A percentile compares a stretch with the other conserved stretches of the same genome.
These are phyloP conservation scores for Leccinellum luteum DNA, from an alignment of 768 basidiomycete species.

Conservation along the genomic window DNA sequence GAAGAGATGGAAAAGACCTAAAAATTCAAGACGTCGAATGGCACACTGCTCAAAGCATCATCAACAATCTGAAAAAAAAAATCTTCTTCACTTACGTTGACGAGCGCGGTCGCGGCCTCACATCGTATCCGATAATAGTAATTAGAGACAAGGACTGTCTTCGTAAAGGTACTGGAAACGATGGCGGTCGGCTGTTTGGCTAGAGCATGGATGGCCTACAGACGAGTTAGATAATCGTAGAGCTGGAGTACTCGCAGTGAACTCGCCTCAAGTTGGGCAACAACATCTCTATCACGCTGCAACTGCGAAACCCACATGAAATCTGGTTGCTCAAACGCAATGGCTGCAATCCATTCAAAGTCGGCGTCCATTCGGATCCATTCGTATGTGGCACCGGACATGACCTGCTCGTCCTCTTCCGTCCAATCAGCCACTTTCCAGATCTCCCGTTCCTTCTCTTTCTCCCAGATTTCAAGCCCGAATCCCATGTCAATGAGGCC, in stretches of 20 bases:
- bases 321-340: conserved; percentile 92
- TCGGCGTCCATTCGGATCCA: conserved; percentile 99
- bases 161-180: conserved; percentile 88
- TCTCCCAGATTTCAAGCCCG: conserved; percentile 93
- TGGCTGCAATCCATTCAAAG: conserved; percentile 96
- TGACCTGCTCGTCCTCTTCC: conserved; percentile 89
- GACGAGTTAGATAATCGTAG: conserved; percentile 9
- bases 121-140: conserved; percentile 96
- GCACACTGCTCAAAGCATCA: conserved; percentile 59
- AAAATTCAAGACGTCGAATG: conserved; percentile 74
- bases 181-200: conserved; percentile 78
- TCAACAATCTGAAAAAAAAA: conserved; percentile 6
- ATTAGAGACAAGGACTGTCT: conserved; percentile 90
- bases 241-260: not conserved
- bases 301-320: conserved; percentile 99
- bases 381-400: conserved; percentile 96
- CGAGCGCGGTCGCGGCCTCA: conserved; percentile 86
- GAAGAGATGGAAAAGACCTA: conserved; percentile 94
- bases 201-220: conserved; percentile 89
- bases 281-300: conserved; percentile 92
- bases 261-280: conserved; percentile 92
- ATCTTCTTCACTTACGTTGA: conserved; percentile 53
- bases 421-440: conserved; percentile 99
- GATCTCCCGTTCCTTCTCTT: conserved; percentile 85
- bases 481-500: conserved; percentile 94